Conservation (phyloP, 2,329 filamentous ascomycete species). For the Chlorencoelia australis region DNA sequence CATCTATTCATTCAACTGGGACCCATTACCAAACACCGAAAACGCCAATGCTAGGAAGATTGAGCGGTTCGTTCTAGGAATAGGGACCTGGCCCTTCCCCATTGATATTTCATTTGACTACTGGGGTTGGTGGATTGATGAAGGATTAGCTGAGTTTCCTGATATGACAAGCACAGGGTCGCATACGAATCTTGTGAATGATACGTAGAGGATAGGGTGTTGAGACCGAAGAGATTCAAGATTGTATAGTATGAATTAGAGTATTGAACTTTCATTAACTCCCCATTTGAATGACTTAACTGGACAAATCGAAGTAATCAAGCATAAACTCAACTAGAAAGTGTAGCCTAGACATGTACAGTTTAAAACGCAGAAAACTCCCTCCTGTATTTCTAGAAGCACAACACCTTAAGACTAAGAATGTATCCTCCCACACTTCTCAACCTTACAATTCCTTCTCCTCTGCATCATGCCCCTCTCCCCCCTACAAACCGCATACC, state of each 20-base stretch:
- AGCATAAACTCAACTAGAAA: no score
- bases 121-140: slow-evolving; percentile 8
- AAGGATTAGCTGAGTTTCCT: slow-evolving; percentile 25
- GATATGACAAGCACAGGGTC: slow-evolving; percentile 31
- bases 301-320: no score
- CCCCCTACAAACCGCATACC: slow-evolving; percentile 17
- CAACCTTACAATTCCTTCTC: slow-evolving; percentile 18
- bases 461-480: slow-evolving; percentile 22
- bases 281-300: no score
- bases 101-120: slow-evolving; percentile 10
- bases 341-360: no score
- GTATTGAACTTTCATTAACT: no score
- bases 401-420: no score
- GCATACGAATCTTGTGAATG: not conserved
- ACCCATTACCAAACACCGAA: not conserved
- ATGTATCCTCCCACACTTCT: slow-evolving; percentile 18
- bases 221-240: no score
- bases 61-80: not conserved
- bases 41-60: slow-evolving; percentile 1
- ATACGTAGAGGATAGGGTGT: not conserved
- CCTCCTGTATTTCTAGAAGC: no score
- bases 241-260: no score
- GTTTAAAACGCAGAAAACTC: no score
- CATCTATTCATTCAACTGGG: slow-evolving; percentile 6
- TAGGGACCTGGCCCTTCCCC: slow-evolving; percentile 1